Evolutionary conservation across 1,284 basidiomycete genomes (phyloP).

Genomic region (Sanghuangporus sanghuang): DNA sequence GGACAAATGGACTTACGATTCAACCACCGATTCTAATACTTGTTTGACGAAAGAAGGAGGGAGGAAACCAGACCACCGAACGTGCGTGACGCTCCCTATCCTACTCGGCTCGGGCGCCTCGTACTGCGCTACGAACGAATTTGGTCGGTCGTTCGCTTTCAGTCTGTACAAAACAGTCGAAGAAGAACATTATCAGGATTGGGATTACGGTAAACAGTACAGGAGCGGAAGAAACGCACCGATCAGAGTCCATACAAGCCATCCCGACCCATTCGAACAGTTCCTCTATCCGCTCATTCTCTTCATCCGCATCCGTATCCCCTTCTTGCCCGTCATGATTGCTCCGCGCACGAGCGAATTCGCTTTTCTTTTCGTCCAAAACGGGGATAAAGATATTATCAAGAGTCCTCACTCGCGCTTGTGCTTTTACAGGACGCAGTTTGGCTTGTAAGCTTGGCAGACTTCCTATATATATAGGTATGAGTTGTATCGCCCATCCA

Average conservation of each 20-base stretch:
- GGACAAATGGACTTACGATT: conserved; percentile 20
- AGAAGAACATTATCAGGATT: not conserved
- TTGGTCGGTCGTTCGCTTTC: conserved; percentile 34
- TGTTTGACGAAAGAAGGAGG: conserved; percentile 43
- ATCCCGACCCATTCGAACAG: conserved; percentile 71
- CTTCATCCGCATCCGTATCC: conserved; percentile 38
- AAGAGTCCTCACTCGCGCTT: not conserved
- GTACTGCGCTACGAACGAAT: conserved; percentile 44
- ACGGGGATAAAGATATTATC: not conserved
- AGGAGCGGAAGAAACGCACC: conserved; percentile 32
- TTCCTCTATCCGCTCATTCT: conserved; percentile 37
- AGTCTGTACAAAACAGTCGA: conserved; percentile 26
- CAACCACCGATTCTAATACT: conserved; percentile 40
- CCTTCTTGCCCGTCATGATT: not conserved
- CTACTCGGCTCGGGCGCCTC: conserved; percentile 38
- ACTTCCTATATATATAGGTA: not conserved
- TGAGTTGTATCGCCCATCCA: not conserved
- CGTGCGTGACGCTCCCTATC: conserved; percentile 41
- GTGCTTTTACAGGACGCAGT: not conserved
- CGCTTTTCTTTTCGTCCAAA: not conserved
- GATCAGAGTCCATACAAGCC: conserved; percentile 42
- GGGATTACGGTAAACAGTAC: too few species aligned
- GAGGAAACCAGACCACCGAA: conserved; percentile 58
- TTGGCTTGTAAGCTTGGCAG: not conserved
- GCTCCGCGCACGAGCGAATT: not conserved